Conservation (phyloP, 192 early-diverging fungal species). For the Entomortierella beljakovae region DNA sequence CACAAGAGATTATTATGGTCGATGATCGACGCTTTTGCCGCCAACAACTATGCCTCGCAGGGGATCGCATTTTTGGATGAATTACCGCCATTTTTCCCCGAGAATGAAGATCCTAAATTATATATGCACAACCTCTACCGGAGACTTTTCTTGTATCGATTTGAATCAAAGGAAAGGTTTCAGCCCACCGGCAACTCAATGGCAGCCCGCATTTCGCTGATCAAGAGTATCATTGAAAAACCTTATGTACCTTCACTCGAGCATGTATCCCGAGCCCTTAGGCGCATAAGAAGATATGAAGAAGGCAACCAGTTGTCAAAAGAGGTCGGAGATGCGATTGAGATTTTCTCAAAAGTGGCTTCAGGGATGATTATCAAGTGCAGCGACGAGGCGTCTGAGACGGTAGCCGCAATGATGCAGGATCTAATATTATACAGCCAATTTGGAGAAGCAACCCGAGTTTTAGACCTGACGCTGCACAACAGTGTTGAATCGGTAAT, state of each 20-base stretch:
- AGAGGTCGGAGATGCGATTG: background rate
- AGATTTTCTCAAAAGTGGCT: slow-evolving; percentile 12
- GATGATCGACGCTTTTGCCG: slow-evolving; percentile 24
- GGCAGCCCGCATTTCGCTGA: too few relatives aligned
- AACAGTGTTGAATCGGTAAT: slow-evolving; percentile 4
- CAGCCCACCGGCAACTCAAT: too few relatives aligned
- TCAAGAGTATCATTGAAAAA: background rate
- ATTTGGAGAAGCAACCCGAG: slow-evolving; percentile 22
- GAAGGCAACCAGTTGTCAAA: background rate
- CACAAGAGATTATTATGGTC: slow-evolving; percentile 14
- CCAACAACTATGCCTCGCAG: background rate
- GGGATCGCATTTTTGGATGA: slow-evolving; percentile 31
- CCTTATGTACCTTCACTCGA: background rate
- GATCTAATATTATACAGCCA: slow-evolving; percentile 6
- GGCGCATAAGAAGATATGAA: background rate
- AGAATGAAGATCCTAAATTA: background rate
- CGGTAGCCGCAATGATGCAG: slow-evolving; percentile 17
- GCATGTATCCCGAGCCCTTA: background rate
- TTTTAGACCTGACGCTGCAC: slow-evolving; percentile 20
- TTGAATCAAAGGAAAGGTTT: background rate
- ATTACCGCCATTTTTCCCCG: background rate
- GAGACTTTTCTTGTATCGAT: background rate
- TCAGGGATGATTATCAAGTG: slow-evolving; percentile 24
- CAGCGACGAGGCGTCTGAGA: background rate
- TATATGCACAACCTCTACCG: slow-evolving; percentile 7